phyloP scores from a whole-genome alignment of 1,139 yeast genomes.

The Kodamaea anthophila region DNA sequence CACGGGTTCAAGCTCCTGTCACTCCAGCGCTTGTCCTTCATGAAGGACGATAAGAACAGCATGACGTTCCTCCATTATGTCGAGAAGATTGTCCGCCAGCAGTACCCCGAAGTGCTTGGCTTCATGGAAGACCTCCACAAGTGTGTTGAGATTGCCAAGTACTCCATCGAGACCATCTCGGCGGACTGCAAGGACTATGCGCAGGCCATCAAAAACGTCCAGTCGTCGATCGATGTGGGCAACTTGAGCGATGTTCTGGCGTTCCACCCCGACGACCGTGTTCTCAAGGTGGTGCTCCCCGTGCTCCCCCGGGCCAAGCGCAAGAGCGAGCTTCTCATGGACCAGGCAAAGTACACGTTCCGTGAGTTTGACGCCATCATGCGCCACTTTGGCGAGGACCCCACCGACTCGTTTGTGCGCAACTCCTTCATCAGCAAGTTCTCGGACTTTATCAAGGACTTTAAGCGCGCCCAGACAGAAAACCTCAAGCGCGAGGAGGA shows the following conservation, averaged over 20 bases:
- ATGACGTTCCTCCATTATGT: conserved; percentile 78
- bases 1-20: conserved; percentile 74
- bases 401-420: conserved; percentile 59
- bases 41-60: conserved; percentile 72
- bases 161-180: conserved; percentile 61
- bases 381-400: conserved; percentile 76
- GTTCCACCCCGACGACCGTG: conserved; percentile 69
- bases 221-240: conserved; percentile 67
- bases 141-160: conserved; percentile 54
- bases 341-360: conserved; percentile 57
- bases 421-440: conserved; percentile 69
- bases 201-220: conserved; percentile 59
- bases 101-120: conserved; percentile 57
- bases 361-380: conserved; percentile 64
- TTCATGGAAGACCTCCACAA: conserved; percentile 58
- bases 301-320: conserved; percentile 62
- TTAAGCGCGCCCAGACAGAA: conserved; percentile 69
- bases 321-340: conserved; percentile 56
- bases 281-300: conserved; percentile 57
- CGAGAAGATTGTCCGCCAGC: conserved; percentile 61
- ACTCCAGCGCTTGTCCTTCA: conserved; percentile 65
- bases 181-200: conserved; percentile 56
- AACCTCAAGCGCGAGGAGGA: conserved; percentile 79
- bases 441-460: conserved; percentile 65
- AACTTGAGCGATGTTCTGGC: conserved; percentile 68